Evolutionary conservation across 2,329 filamentous ascomycete genomes (phyloP), one percentile per base, ranked within the genome.

Genomic region (Lachnellula suecica): DNA sequence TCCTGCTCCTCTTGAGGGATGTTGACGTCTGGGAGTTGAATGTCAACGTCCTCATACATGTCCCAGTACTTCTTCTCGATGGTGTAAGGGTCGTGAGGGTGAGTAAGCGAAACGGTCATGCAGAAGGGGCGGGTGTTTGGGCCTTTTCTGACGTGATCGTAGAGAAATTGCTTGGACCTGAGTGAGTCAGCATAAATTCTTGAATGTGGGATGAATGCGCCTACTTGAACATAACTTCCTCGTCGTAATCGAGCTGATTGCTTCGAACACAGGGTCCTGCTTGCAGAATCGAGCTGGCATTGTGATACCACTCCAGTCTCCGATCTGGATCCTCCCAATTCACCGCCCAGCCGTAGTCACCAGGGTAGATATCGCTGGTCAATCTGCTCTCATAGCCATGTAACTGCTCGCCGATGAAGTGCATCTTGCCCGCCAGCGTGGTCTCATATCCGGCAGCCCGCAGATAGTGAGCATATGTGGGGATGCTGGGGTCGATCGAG

Each of bases 51-150:
- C 66, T 96, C 89, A 70, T 97, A 97, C 62, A 88, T 70, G 67
- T 96, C 89, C 92, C 92, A 97, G 73, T 90, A 96, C 71, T 96
- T 89, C 67, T 90, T 83, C 60, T 92, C 90, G 69, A 97, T 97
- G 52, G 91, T 93, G 72, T 97, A 97, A 0, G 92, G 92, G 65
- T 97, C 92, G 69, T 97, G 92, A 15, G 92, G 92, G 70, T 97
- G 92, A 6, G 92, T 97, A 63, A 97, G 84, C 22, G 92, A 96
- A 8, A 96, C 81, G 29, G 92, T 97, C 75, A 97, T 73, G 64
- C 85, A 89, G 70, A 97, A 97, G 1, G 92, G 92, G 41, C 88
- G 82, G 60, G 83, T 79, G 49, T 81, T 77, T 0, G 82, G 83
- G 9, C 88, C 87, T 68, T 90, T 82, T n/a, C 92, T 87, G 34